Evolutionary conservation across 257 asterid genomes (phyloP).

Genomic region (Penstemon newberryi): DNA sequence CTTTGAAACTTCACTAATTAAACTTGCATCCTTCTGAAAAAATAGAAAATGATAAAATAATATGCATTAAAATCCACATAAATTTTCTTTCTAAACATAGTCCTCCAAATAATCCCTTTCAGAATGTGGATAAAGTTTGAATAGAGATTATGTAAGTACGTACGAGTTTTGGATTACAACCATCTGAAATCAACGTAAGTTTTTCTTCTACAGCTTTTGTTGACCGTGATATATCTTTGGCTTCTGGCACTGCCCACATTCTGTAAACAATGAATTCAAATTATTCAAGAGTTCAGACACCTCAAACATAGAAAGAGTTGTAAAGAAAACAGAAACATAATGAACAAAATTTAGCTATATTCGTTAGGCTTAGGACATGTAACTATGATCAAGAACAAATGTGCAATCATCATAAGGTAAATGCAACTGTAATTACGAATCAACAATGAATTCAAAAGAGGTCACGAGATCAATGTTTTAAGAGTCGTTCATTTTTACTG

Average conservation of each 20-base stretch:
- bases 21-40: constrained; percentile 45
- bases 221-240: constrained; percentile 48
- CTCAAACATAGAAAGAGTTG: constrained; percentile 5
- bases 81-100: neutral
- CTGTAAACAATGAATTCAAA: constrained; percentile 40
- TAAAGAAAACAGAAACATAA: neutral
- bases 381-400: neutral
- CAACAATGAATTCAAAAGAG: too few relatives aligned
- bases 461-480: too few relatives aligned
- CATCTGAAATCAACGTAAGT: constrained; percentile 58
- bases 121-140: constrained; percentile 5
- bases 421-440: neutral
- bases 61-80: neutral
- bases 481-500: too few relatives aligned
- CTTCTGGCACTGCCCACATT: constrained; percentile 92
- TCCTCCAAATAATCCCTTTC: neutral
- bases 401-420: neutral
- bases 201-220: constrained; percentile 42
- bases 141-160: constrained; percentile 32
- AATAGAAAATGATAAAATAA: constrained; percentile 23
- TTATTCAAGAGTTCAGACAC: constrained; percentile 5
- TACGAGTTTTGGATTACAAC: constrained; percentile 57
- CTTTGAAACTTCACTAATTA: constrained; percentile 52
- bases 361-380: neutral
- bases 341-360: neutral